phyloP scores from a whole-genome alignment of 1,284 basidiomycete genomes.

The Gomphus bonarii region DNA sequence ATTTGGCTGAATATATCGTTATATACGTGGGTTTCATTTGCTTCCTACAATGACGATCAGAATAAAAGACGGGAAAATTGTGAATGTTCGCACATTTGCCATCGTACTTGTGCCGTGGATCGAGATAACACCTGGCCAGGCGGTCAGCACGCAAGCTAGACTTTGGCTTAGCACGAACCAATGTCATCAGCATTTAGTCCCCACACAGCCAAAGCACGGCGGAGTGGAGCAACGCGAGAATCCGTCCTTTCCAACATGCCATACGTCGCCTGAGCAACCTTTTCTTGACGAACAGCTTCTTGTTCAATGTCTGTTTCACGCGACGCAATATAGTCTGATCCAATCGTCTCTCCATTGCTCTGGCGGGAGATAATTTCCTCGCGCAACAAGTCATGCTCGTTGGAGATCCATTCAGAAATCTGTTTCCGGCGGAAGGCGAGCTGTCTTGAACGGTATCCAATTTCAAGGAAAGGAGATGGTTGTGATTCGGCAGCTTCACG shows the following conservation, averaged over 20 bases:
- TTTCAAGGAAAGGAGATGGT: constrained; percentile 66
- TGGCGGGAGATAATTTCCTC: constrained; percentile 64
- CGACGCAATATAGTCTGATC: constrained; percentile 61
- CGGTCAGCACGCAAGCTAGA: constrained; percentile 5
- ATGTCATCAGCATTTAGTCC: constrained; percentile 90
- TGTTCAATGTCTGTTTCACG: constrained; percentile 78
- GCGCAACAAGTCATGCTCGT: constrained; percentile 78
- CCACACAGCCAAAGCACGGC: constrained; percentile 94
- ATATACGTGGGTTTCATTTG: constrained; percentile 97
- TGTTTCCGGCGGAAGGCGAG: constrained; percentile 88
- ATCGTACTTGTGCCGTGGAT: constrained; percentile 95
- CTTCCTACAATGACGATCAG: constrained; percentile 47
- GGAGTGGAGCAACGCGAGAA: constrained; percentile 79
- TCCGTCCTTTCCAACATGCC: constrained; percentile 92
- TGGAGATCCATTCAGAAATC: constrained; percentile 86
- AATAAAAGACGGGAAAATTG: constrained; percentile 3
- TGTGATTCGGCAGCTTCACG: constrained; percentile 71
- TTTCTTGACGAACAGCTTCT: constrained; percentile 86
- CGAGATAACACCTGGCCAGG: constrained; percentile 43
- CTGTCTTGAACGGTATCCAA: constrained; percentile 85
- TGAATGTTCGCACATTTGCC: constrained; percentile 57
- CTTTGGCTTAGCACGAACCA: constrained; percentile 27
- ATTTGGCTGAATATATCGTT: constrained; percentile 87
- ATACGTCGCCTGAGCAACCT: constrained; percentile 80
- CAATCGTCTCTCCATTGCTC: constrained; percentile 40